phyloP scores from a whole-genome alignment of 208 protist species.

The Leishmania guyanensis region DNA sequence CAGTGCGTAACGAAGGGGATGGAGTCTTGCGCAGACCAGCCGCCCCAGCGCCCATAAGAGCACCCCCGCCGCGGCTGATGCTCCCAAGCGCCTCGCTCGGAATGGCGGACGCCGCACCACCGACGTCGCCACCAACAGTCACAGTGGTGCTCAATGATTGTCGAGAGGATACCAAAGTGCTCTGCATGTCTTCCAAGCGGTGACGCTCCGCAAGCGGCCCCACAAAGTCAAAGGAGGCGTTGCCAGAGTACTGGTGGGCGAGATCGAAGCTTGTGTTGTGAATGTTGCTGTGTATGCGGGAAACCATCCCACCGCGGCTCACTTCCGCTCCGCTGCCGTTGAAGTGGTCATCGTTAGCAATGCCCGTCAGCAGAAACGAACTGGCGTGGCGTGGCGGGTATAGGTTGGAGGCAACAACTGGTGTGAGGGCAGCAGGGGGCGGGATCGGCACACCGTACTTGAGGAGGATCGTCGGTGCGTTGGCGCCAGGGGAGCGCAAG shows the following conservation, averaged over 20 bases:
- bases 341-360: constrained; percentile 8
- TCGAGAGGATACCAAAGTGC: constrained; percentile 7
- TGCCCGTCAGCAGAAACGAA: constrained; percentile 1
- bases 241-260: constrained; percentile 48
- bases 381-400: constrained; percentile 26
- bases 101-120: not conserved
- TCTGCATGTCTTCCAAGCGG: constrained; percentile 38
- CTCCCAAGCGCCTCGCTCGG: not conserved
- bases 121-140: not conserved
- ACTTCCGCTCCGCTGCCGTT: not conserved
- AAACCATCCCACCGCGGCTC: constrained; percentile 5
- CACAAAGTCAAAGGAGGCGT: constrained; percentile 57
- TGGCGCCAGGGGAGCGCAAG: not conserved
- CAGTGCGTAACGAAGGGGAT: constrained; percentile 5
- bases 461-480: not conserved
- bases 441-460: constrained; percentile 2
- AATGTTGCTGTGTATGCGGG: constrained; percentile 14
- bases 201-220: constrained; percentile 39
- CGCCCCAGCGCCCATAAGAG: constrained; percentile 7
- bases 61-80: not conserved
- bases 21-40: constrained; percentile 23
- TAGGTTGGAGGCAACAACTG: constrained; percentile 19
- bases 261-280: constrained; percentile 29
- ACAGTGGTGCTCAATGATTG: constrained; percentile 4
- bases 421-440: constrained; percentile 20